A percentile compares a stretch with the other conserved stretches of the same genome.
Evolutionary conservation across 2,329 filamentous ascomycete genomes (phyloP).

Genomic region (Scedosporium apiospermum): DNA sequence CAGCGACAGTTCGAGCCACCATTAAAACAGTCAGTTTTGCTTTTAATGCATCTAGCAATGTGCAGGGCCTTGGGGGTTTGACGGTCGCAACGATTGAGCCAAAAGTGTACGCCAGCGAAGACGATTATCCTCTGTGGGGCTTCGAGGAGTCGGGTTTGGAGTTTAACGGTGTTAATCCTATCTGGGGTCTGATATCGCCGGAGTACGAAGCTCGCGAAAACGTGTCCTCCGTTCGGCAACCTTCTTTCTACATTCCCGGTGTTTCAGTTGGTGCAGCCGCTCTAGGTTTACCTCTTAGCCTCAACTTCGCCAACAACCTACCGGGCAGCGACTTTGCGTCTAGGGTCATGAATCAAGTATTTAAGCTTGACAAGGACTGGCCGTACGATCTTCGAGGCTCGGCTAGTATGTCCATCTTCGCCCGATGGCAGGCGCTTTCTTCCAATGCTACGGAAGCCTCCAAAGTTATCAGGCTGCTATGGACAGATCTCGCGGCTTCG

Average conservation of each 20-base stretch:
- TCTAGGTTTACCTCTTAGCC: too few species aligned
- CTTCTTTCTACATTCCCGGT: slow-evolving; percentile 10
- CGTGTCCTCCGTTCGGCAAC: slow-evolving; percentile 20
- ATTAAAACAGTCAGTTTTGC: slow-evolving; percentile 34
- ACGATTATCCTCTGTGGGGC: slow-evolving; percentile 22
- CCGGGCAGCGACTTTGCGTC: slow-evolving; percentile 22
- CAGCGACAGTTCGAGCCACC: slow-evolving; percentile 27
- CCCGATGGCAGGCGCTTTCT: slow-evolving; percentile 14
- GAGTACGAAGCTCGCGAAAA: slow-evolving; percentile 17
- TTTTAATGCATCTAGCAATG: slow-evolving; percentile 26
- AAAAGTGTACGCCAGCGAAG: slow-evolving; percentile 23
- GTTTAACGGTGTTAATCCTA: slow-evolving; percentile 14
- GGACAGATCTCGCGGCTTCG: slow-evolving; percentile 32
- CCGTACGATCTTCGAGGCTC: slow-evolving; percentile 7
- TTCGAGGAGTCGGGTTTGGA: slow-evolving; percentile 18
- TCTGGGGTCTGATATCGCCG: slow-evolving; percentile 30
- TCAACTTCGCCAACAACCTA: too few species aligned
- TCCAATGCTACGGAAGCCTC: too few species aligned
- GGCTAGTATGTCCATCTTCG: slow-evolving; percentile 26
- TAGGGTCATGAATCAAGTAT: slow-evolving; percentile 15
- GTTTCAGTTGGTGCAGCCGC: too few species aligned
- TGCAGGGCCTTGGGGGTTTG: slow-evolving; percentile 23
- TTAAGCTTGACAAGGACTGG: slow-evolving; percentile 4
- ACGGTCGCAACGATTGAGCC: slow-evolving; percentile 22
- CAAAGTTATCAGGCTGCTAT: slow-evolving; percentile 31